phyloP scores from a whole-genome alignment of 78 protist genomes.

The Dictyostelium firmibasis region DNA sequence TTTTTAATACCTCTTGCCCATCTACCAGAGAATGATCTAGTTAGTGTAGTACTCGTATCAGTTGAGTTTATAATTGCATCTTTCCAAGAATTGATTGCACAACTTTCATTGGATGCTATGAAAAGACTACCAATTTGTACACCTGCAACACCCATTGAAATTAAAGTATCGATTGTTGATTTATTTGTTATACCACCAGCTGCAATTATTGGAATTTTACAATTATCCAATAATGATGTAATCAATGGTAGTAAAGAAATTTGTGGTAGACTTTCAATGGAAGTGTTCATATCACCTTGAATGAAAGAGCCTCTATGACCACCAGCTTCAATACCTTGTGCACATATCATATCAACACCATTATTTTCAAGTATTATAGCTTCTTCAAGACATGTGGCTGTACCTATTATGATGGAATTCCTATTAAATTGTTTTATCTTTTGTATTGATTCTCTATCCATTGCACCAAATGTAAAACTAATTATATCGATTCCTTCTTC shows the following conservation, averaged over 20 bases:
- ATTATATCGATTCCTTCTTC: not conserved
- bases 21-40: conserved; percentile 31
- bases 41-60: not conserved
- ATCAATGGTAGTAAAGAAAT: not conserved
- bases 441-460: not conserved
- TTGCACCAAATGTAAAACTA: conserved; percentile 61
- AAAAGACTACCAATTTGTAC: conserved; percentile 50
- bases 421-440: not conserved
- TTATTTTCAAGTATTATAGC: not conserved
- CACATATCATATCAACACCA: not conserved
- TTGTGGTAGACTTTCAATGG: not conserved
- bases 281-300: not conserved
- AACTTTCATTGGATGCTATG: not conserved
- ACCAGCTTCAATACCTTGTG: conserved; percentile 63
- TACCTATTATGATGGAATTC: not conserved
- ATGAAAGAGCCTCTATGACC: conserved; percentile 58
- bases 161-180: not conserved
- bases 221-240: not conserved
- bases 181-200: conserved; percentile 1
- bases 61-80: not conserved
- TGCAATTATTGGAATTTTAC: conserved; percentile 13
- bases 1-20: conserved; percentile 55
- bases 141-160: conserved; percentile 7
- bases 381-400: conserved; percentile 29
- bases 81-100: not conserved